Conservation (phyloP, 2,329 filamentous ascomycete species). For the Aspergillus pseudoglaucus region DNA sequence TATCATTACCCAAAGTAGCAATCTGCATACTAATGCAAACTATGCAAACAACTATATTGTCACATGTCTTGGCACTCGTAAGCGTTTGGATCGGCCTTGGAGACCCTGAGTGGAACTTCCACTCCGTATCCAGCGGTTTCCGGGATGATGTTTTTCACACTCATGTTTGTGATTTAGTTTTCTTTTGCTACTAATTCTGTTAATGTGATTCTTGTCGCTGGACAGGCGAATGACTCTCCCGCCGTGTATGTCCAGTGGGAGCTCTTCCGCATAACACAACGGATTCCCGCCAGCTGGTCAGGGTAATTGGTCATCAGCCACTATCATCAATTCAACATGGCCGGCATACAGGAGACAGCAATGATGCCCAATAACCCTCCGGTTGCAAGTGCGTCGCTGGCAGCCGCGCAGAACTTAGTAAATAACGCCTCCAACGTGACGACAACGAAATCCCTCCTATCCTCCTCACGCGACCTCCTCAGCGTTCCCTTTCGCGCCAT, state of each 20-base stretch:
- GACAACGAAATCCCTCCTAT: conserved; percentile 14
- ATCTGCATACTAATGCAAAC: not conserved
- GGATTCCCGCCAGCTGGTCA: not conserved
- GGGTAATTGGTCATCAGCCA: not conserved
- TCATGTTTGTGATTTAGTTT: not conserved
- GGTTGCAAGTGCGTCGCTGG: conserved; percentile 8
- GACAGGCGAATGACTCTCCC: not conserved
- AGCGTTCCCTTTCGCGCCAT: conserved; percentile 32
- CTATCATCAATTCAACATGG: conserved; percentile 16
- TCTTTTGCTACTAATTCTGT: not conserved
- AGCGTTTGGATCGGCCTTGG: not conserved
- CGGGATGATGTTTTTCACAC: not conserved
- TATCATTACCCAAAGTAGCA: not conserved
- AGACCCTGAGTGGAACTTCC: not conserved
- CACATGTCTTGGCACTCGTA: conserved; percentile 3
- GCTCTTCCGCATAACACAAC: not conserved
- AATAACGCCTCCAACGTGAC: conserved; percentile 15
- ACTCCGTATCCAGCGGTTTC: not conserved
- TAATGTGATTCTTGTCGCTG: not conserved
- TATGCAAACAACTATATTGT: too few species aligned
- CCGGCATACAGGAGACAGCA: conserved; percentile 13
- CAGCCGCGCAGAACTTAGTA: conserved; percentile 11
- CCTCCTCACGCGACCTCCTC: conserved; percentile 27
- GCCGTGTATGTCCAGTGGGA: not conserved
- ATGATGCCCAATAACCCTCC: conserved; percentile 16